Conservation (phyloP, 2,329 filamentous ascomycete species). For the Fusarium gaditjirri region DNA sequence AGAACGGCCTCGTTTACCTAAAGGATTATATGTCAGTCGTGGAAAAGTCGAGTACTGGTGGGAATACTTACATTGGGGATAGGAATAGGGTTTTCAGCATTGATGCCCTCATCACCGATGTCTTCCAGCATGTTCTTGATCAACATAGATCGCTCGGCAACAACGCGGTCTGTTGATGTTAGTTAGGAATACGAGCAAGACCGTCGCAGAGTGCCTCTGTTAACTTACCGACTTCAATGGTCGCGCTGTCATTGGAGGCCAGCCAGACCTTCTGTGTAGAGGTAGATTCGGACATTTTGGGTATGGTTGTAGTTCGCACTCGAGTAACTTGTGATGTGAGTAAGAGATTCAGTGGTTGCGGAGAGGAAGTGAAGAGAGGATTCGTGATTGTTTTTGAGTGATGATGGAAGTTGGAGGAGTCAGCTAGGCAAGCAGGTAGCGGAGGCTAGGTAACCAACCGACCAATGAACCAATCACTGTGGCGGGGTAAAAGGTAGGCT, state of each 20-base stretch:
- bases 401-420: slow-evolving; percentile 42
- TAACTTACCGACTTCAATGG: slow-evolving; percentile 60
- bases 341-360: background rate
- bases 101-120: slow-evolving; percentile 72
- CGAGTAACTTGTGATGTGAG: slow-evolving; percentile 12
- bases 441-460: slow-evolving; percentile 14
- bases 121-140: slow-evolving; percentile 99
- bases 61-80: slow-evolving; percentile 77
- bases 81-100: slow-evolving; percentile 76
- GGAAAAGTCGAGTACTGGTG: slow-evolving; percentile 4
- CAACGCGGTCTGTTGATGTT: slow-evolving; percentile 71
- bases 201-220: slow-evolving; percentile 19
- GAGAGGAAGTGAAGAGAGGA: background rate
- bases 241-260: slow-evolving; percentile 61
- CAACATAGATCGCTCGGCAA: slow-evolving; percentile 90
- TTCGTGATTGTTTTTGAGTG: slow-evolving; percentile 22
- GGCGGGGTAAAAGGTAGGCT: slow-evolving; percentile 38
- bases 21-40: slow-evolving; percentile 26
- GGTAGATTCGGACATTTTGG: slow-evolving; percentile 52
- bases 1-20: slow-evolving; percentile 93
- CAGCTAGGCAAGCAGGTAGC: slow-evolving; percentile 8
- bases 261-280: slow-evolving; percentile 58
- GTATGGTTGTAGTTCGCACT: slow-evolving; percentile 7
- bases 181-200: slow-evolving; percentile 28
- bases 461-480: slow-evolving; percentile 37